Percentiles rank a stretch among this genome's conserved stretches.
phyloP scores from a whole-genome alignment of 768 basidiomycete species.

The Piloderma croceum region DNA sequence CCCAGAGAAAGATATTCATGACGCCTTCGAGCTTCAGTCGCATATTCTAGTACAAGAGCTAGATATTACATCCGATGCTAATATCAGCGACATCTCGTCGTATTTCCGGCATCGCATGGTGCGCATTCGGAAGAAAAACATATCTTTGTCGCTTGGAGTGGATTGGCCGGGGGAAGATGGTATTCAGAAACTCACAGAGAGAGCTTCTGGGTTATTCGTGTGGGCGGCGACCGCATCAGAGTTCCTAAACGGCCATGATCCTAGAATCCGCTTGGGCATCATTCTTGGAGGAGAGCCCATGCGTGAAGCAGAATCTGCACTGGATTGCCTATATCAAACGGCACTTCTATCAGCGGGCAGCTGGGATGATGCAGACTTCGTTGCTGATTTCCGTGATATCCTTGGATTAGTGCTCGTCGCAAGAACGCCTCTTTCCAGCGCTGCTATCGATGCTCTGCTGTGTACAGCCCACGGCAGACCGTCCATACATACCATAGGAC shows the following conservation, averaged over 20 bases:
- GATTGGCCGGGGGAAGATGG: conserved; percentile 25
- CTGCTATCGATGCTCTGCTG: conserved; percentile 17
- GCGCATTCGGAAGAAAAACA: neutral
- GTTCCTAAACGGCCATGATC: conserved; percentile 4
- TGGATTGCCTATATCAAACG: conserved; percentile 25
- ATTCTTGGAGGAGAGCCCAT: conserved; percentile 7
- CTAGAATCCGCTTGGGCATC: neutral
- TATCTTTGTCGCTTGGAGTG: neutral
- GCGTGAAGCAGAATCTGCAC: conserved; percentile 23
- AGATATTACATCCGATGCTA: neutral
- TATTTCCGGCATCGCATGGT: neutral
- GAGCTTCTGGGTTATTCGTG: conserved; percentile 22
- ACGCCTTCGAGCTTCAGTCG: conserved; percentile 5
- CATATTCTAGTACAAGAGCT: conserved; percentile 8
- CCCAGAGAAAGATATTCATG: conserved; percentile 25
- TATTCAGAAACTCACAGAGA: conserved; percentile 10
- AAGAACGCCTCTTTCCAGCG: conserved; percentile 19
- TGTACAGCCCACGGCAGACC: conserved; percentile 22
- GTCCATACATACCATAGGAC: conserved; percentile 24
- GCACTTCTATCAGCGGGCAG: conserved; percentile 25
- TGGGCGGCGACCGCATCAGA: conserved; percentile 25
- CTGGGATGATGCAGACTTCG: conserved; percentile 26
- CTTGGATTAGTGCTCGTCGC: conserved; percentile 27
- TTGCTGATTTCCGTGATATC: conserved; percentile 27
- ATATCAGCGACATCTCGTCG: neutral